These are phyloP conservation scores for Globisporangium nodosum DNA, from an alignment of 352 stramenopile species.

Conservation along the genomic window DNA sequence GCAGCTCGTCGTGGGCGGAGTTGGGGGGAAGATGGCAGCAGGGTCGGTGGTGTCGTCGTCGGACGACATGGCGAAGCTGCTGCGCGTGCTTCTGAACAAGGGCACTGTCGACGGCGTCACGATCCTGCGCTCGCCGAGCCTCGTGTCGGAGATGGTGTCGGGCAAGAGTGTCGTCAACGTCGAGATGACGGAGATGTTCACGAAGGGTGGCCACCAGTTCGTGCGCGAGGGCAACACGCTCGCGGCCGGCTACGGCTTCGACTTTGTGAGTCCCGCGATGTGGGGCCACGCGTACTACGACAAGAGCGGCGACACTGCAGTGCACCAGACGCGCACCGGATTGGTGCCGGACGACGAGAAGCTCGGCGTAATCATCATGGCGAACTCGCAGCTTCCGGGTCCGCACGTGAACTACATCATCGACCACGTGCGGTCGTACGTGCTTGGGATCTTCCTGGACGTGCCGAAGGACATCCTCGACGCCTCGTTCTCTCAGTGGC, in stretches of 20 bases:
- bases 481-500: conserved; percentile 29
- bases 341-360: conserved; percentile 34
- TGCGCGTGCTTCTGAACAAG: conserved; percentile 62
- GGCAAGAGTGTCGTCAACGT: conserved; percentile 36
- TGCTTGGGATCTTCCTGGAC: conserved; percentile 62
- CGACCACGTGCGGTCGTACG: conserved; percentile 60
- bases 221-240: conserved; percentile 41
- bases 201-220: conserved; percentile 40
- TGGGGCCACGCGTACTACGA: conserved; percentile 66
- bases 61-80: conserved; percentile 46
- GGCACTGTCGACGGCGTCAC: conserved; percentile 40
- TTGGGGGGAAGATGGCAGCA: conserved; percentile 29
- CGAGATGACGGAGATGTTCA: conserved; percentile 30
- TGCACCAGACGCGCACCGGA: conserved; percentile 52
- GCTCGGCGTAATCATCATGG: conserved; percentile 55
- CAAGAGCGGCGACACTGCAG: conserved; percentile 53
- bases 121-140: conserved; percentile 34
- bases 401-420: conserved; percentile 34
- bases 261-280: conserved; percentile 43
- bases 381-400: conserved; percentile 41
- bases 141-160: conserved; percentile 52
- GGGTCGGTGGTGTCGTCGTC: conserved; percentile 46
- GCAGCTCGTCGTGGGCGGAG: conserved; percentile 18
- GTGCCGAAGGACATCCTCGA: conserved; percentile 51
- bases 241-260: conserved; percentile 57